phyloP scores from a whole-genome alignment of 495 filamentous ascomycete species.

The Podospora didyma region DNA sequence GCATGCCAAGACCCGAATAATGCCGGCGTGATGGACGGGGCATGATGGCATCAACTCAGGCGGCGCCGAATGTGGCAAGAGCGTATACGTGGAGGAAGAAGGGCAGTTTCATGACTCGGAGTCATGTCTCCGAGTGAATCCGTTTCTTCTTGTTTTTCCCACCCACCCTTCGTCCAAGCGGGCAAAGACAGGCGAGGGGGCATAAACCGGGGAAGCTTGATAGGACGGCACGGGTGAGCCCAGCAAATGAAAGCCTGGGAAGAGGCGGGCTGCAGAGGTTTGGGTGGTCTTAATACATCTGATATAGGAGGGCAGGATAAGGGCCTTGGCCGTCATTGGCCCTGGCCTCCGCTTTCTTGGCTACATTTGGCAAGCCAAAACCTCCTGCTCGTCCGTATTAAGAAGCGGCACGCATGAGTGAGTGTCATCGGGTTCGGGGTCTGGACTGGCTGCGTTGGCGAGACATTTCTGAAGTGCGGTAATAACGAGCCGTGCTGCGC shows the following conservation, averaged over 20 bases:
- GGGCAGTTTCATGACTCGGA: conserved; percentile 18
- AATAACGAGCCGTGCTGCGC: too few relatives aligned
- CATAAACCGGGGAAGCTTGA: conserved; percentile 25
- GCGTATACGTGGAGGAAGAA: background rate
- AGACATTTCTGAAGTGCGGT: too few relatives aligned
- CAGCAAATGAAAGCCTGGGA: conserved; percentile 19
- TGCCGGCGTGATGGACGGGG: background rate
- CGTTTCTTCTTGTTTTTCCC: background rate
- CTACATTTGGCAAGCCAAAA: conserved; percentile 16
- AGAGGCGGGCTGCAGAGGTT: conserved; percentile 2
- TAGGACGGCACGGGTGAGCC: conserved; percentile 14
- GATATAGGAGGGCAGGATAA: conserved; percentile 15
- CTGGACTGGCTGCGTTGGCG: too few relatives aligned
- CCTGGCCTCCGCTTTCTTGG: conserved; percentile 7
- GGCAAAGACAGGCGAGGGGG: conserved; percentile 11
- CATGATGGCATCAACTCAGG: conserved; percentile 9
- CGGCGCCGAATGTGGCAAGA: background rate
- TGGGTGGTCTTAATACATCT: conserved; percentile 17
- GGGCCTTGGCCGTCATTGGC: conserved; percentile 12
- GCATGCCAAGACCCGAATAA: background rate
- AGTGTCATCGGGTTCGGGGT: background rate
- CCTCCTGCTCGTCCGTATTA: conserved; percentile 11
- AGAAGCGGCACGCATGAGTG: conserved; percentile 3
- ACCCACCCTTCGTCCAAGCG: background rate
- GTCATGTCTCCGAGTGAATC: conserved; percentile 15